Evolutionary conservation across 306 rosid genomes (phyloP), one percentile per base, ranked within the genome.

Genomic region (Rubus parviflorus): DNA sequence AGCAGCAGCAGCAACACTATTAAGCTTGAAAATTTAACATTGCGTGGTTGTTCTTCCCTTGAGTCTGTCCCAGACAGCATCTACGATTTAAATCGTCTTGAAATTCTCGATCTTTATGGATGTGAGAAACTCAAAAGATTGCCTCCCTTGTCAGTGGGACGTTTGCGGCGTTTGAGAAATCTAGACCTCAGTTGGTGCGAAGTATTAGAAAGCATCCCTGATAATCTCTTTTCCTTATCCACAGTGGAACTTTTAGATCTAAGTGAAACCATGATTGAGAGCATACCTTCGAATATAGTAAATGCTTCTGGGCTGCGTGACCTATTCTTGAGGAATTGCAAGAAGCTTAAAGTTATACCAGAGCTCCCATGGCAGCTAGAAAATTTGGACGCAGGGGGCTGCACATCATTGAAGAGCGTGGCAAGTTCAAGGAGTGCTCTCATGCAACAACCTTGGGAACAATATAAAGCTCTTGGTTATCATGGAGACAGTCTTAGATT

Each of bases 321-420:
- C 8, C 53, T 86, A 1, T 11, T 5, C 25, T 0, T 83, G 10
- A 10, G 0, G 0, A 0, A 10, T 5, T 80, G 85, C 42, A 3
- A 1, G 11, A 22, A 69, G 2, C 83, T 86, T 64, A 2, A 2
- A 30, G 35, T 1, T 30, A 30, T 30, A 30, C 35, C 35, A 30
- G 35, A 30, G 35, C 35, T 30, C 35, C 35, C 35, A 30, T 30
- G 45, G 1, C 67, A 66, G 3, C 8, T 86, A 0, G 10, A 16
- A 2, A 1, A 0, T 0, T 41, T 86, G 19, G 8, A 47, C 15
- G 84, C 67, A 1, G 0, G 8, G 5, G 57, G 20, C 12, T 85
- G 89, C 43, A 22, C 20, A 1, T 82, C 84, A 54, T 40, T 82
- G 10, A 35, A 70, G 72, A 77, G 17, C 16, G 74, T 85, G 7